Evolutionary conservation across 768 basidiomycete species (phyloP), one percentile per base, ranked within the genome.

Genomic region (Russula sp.): DNA sequence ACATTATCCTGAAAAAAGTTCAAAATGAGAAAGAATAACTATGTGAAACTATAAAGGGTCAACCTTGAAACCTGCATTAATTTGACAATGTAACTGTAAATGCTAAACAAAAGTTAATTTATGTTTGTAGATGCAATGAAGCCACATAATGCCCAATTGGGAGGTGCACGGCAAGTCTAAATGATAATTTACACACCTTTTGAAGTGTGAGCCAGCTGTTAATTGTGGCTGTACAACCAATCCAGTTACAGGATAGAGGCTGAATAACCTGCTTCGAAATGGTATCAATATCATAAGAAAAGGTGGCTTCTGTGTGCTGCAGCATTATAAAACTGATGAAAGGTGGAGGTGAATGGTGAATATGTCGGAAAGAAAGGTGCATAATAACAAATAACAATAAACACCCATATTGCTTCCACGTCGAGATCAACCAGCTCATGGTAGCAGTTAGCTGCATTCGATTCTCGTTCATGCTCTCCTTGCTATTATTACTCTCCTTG

Each of bases 251-350:
- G 34, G 51, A 7, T 7, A 59, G 53, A 18, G 62, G 62, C 20
- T 58, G 57, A 44, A 57, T 68, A n/a, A 62, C 67, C 51, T 72
- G 70, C 69, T 68, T 73, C 34, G 63, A 71, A 22, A 61, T 46
- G 8, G 1, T 22, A 22, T 59, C 32, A 34, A 58, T 28, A 18
- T 50, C 26, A 16, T 30, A 7, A 18, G 42, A 18, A 36, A 24
- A 30, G n/a, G 9, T 20, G 1, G 4, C 2, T 20, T 51, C n/a
- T 3, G 18, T 42, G 36, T 56, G 7, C 26, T 40, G 24, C 2
- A 26, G 24, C 55, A 56, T 20, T 32, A 11, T 6, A 9, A 30
- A 16, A n/a, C 9, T 18, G 20, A n/a, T 44, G 9, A 20, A 10
- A 46, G 42, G 20, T 44, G 40, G 18, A 42, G 40, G 8, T 34